These are phyloP conservation scores for Chaetomium olivaceum DNA, from an alignment of 2,329 filamentous ascomycete species.

Conservation along the genomic window DNA sequence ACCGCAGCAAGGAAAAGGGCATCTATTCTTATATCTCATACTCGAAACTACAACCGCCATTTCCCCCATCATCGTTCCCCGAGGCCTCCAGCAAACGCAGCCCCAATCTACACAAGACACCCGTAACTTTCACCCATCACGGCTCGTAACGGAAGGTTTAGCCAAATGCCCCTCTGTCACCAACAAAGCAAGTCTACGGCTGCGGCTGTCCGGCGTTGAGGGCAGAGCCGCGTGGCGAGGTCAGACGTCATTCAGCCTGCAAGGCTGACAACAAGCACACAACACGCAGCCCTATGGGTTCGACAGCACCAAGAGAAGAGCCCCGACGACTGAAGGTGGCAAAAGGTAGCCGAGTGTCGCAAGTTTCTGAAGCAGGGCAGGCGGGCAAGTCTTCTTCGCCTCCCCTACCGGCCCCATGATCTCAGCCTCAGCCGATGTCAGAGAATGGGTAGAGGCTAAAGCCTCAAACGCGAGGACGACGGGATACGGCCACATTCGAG, in stretches of 20 bases:
- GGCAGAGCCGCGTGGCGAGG: constrained; percentile 2
- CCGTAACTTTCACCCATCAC: constrained; percentile 14
- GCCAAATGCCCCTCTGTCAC: constrained; percentile 13
- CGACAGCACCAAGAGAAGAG: no score
- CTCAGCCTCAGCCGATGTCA: constrained; percentile 7
- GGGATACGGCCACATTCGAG: not conserved
- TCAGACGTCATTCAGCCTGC: constrained; percentile 18
- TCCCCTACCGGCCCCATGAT: not conserved
- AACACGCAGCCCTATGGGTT: not conserved
- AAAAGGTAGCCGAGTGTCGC: not conserved
- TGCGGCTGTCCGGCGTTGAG: constrained; percentile 7
- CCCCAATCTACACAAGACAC: constrained; percentile 22
- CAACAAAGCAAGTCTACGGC: not conserved
- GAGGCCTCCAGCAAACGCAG: not conserved
- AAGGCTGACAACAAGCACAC: constrained; percentile 9
- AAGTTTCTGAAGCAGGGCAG: not conserved
- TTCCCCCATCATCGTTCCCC: not conserved
- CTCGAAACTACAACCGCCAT: not conserved
- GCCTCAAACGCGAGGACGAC: not conserved
- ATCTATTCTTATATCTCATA: constrained; percentile 7
- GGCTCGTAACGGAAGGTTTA: constrained; percentile 15
- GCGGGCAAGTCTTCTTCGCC: not conserved
- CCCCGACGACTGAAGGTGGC: not conserved
- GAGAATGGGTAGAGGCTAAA: constrained; percentile 21
- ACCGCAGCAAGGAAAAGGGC: not conserved